Evolutionary conservation across 2,329 filamentous ascomycete species (phyloP).

Genomic region (Alternaria sp.): DNA sequence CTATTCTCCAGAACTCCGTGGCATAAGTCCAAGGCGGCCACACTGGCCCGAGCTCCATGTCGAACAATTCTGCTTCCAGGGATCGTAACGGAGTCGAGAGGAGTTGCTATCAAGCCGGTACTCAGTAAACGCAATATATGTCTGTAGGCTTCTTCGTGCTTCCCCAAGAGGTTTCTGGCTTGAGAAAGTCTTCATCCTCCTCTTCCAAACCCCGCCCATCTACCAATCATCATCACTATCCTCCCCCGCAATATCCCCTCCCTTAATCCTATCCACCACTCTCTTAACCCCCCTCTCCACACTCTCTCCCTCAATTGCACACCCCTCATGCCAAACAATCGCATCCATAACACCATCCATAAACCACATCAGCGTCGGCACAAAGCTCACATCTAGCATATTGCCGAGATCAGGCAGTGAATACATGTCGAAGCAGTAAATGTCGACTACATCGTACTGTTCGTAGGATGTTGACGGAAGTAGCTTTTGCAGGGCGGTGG

Average conservation of each 20-base stretch:
- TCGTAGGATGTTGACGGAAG: conserved; percentile 19
- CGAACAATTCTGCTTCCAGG: neutral
- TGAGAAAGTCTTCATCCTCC: neutral
- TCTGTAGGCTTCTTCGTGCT: neutral
- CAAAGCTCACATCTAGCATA: conserved; percentile 29
- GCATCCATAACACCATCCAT: conserved; percentile 27
- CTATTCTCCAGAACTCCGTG: neutral
- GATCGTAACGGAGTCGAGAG: neutral
- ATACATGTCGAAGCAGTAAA: conserved; percentile 34
- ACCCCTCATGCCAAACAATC: conserved; percentile 33
- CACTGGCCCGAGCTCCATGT: no score
- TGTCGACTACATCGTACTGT: conserved; percentile 20
- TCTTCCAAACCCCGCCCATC: neutral
- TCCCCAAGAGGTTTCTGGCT: neutral
- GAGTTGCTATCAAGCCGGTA: neutral
- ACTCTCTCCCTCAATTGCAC: conserved; percentile 30
- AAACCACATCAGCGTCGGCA: conserved; percentile 35
- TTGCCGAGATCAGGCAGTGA: conserved; percentile 27
- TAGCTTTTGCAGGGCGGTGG: conserved; percentile 18
- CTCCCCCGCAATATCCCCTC: conserved; percentile 29
- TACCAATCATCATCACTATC: conserved; percentile 29
- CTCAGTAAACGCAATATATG: neutral
- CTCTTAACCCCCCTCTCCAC: conserved; percentile 30
- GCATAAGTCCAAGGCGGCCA: neutral
- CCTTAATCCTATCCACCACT: conserved; percentile 33